A percentile compares a stretch with the other conserved stretches of the same genome.
Evolutionary conservation across 805 yeast species (phyloP).

Genomic region (Blastobotrys chiropterorum): DNA sequence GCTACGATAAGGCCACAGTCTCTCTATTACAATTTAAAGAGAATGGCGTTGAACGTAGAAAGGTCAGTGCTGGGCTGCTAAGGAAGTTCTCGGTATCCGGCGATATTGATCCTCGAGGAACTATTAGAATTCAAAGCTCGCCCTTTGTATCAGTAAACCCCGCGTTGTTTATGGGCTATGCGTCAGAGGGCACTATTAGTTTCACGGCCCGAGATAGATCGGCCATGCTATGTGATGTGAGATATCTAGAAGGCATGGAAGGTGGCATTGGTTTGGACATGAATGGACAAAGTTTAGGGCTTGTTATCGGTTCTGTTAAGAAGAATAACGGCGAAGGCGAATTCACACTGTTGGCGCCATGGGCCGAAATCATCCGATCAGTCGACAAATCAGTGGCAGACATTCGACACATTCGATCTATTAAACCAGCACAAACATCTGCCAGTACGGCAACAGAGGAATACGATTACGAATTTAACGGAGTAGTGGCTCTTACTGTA

Average conservation of each 20-base stretch:
- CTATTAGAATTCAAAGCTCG: constrained; percentile 21
- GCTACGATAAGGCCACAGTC: background rate
- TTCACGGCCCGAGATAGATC: constrained; percentile 13
- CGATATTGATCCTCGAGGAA: background rate
- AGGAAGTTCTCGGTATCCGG: background rate
- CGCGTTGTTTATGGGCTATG: constrained; percentile 29
- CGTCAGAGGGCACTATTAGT: constrained; percentile 25
- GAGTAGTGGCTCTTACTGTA: constrained; percentile 15
- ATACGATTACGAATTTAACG: constrained; percentile 1
- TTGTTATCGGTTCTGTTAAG: constrained; percentile 25
- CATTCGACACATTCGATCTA: background rate
- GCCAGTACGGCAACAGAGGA: background rate
- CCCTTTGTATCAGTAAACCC: constrained; percentile 32
- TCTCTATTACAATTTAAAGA: background rate
- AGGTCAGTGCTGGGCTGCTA: background rate
- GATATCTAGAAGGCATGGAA: constrained; percentile 34
- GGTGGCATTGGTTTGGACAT: constrained; percentile 23
- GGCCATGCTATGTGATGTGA: constrained; percentile 22
- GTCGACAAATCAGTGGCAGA: background rate
- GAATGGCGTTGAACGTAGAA: background rate
- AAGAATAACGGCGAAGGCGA: constrained; percentile 30
- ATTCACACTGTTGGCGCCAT: constrained; percentile 26
- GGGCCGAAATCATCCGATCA: constrained; percentile 20
- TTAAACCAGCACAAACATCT: background rate
- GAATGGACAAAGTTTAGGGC: constrained; percentile 18